phyloP scores from a whole-genome alignment of 2,329 filamentous ascomycete species.

The Epichloe bromicola region DNA sequence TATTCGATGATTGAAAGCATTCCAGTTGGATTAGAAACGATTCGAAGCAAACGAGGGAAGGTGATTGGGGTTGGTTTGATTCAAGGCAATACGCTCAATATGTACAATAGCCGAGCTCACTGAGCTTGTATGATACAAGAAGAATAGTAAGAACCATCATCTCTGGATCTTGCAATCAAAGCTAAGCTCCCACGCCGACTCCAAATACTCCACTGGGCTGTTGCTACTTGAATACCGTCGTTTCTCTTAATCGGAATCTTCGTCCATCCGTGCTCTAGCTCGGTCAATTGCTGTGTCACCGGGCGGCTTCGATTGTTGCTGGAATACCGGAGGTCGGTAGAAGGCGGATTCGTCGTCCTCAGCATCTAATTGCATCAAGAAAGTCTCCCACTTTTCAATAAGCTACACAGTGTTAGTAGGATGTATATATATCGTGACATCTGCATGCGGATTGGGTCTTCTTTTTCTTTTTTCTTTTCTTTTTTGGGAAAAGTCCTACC shows the following conservation, averaged over 20 bases:
- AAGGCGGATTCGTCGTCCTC: slow-evolving; percentile 71
- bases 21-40: not conserved
- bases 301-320: slow-evolving; percentile 32
- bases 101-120: slow-evolving; percentile 21
- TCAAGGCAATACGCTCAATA: slow-evolving; percentile 13
- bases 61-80: not conserved
- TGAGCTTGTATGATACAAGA: slow-evolving; percentile 23
- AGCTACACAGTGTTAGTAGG: slow-evolving; percentile 25
- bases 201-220: slow-evolving; percentile 6
- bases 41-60: not conserved
- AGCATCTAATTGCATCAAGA: slow-evolving; percentile 87
- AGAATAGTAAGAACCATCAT: slow-evolving; percentile 11
- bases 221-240: slow-evolving; percentile 1
- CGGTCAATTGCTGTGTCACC: slow-evolving; percentile 49
- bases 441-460: not conserved
- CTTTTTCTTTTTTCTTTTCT: too few species aligned
- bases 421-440: not conserved
- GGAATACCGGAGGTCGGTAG: slow-evolving; percentile 49
- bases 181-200: slow-evolving; percentile 1
- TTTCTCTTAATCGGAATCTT: slow-evolving; percentile 36
- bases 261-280: slow-evolving; percentile 44
- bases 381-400: slow-evolving; percentile 95
- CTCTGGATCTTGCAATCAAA: slow-evolving; percentile 10
- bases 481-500: slow-evolving; percentile 37
- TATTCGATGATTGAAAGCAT: not conserved